Conservation (phyloP, 1,284 basidiomycete species). For the Blastosporella zonata region DNA sequence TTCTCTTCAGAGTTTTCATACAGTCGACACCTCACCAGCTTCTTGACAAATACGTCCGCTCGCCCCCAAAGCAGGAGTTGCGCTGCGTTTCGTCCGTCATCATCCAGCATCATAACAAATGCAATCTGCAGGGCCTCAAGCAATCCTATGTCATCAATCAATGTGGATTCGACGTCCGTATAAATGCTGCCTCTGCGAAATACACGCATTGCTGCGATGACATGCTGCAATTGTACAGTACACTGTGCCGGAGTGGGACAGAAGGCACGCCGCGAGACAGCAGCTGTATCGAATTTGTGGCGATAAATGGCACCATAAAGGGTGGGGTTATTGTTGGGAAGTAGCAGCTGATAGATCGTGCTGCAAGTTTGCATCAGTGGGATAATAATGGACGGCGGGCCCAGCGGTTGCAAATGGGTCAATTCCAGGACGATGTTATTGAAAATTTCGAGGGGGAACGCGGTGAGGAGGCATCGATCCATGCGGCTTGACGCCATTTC, state of each 20-base stretch:
- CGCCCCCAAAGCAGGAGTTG: conserved; percentile 49
- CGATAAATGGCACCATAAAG: conserved; percentile 63
- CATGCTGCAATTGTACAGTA: conserved; percentile 44
- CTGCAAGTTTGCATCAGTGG: conserved; percentile 50
- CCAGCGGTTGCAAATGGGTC: conserved; percentile 36
- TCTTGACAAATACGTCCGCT: conserved; percentile 42
- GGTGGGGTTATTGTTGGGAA: conserved; percentile 32
- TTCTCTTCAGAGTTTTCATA: conserved; percentile 32
- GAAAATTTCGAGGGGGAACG: conserved; percentile 59
- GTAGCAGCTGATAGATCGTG: conserved; percentile 41
- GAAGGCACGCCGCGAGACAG: conserved; percentile 52
- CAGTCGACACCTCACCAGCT: conserved; percentile 40
- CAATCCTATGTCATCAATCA: conserved; percentile 1
- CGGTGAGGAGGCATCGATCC: conserved; percentile 10
- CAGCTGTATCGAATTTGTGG: conserved; percentile 55
- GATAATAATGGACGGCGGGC: conserved; percentile 40
- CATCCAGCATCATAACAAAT: conserved; percentile 65
- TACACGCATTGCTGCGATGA: conserved; percentile 39
- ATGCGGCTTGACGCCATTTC: background rate
- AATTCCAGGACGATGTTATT: conserved; percentile 52
- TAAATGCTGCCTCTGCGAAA: conserved; percentile 39
- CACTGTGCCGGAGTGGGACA: conserved; percentile 35
- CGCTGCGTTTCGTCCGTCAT: conserved; percentile 62
- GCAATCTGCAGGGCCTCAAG: conserved; percentile 47
- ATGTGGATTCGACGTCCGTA: background rate